Percentiles rank a stretch among this genome's conserved stretches.
Conservation (phyloP, 163 green algal genomes). For the Prototheca cutis region DNA sequence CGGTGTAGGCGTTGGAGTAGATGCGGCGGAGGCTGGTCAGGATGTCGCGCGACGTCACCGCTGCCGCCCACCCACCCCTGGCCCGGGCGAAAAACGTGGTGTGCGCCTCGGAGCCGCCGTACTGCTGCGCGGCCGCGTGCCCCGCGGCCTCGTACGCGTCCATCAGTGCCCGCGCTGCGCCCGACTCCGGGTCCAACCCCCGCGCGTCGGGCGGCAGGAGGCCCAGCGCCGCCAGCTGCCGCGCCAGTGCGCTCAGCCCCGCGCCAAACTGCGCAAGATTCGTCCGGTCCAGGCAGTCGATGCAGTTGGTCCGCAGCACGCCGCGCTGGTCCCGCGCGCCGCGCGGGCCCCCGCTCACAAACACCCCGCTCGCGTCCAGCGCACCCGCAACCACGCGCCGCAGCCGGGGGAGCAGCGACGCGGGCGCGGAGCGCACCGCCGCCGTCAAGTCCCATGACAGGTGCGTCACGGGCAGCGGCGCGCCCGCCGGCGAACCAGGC, state of each 20-base stretch:
- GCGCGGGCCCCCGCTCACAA: conserved; percentile 25
- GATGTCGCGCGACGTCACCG: conserved; percentile 55
- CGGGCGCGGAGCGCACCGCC: conserved; percentile 22
- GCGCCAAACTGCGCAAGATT: conserved; percentile 91
- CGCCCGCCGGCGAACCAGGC: neutral
- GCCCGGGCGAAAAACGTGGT: conserved; percentile 69
- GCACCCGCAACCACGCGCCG: conserved; percentile 32
- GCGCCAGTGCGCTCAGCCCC: conserved; percentile 68
- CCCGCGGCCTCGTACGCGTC: conserved; percentile 78
- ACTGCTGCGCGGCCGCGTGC: conserved; percentile 72
- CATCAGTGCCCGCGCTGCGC: conserved; percentile 65
- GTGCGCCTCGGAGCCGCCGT: conserved; percentile 78
- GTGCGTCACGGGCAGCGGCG: conserved; percentile 43
- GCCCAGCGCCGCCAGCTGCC: conserved; percentile 73
- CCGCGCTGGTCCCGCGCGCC: conserved; percentile 40
- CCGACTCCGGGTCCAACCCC: conserved; percentile 38
- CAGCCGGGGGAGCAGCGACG: conserved; percentile 55
- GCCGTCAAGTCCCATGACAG: conserved; percentile 63
- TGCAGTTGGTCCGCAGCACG: conserved; percentile 87
- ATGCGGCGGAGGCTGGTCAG: conserved; percentile 60
- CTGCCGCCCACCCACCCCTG: conserved; percentile 69
- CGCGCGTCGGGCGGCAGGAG: conserved; percentile 28
- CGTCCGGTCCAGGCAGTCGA: conserved; percentile 94
- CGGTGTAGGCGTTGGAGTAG: conserved; percentile 76
- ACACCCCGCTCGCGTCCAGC: conserved; percentile 31